These are phyloP conservation scores for Rhizophagus clarus DNA, from an alignment of 192 early-diverging fungal species.

Conservation along the genomic window DNA sequence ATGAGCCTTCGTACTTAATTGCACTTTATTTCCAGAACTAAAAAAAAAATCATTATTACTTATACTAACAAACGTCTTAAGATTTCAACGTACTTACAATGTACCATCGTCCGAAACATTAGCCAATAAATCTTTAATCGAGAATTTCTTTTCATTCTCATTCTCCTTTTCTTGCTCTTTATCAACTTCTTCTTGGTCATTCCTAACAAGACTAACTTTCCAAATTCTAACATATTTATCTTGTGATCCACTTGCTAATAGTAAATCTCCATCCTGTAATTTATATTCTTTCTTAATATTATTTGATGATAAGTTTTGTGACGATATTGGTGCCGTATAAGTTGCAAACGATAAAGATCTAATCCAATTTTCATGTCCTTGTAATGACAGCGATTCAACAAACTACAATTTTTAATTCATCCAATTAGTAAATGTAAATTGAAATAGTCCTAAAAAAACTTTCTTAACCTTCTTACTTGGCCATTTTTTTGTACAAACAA, in stretches of 20 bases:
- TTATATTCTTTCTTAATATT: constrained; percentile 45
- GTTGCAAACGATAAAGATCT: constrained; percentile 74
- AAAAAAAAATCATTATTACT: neutral
- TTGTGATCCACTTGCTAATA: constrained; percentile 88
- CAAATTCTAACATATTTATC: constrained; percentile 94
- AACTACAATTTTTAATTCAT: constrained; percentile 50
- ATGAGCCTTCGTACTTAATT: constrained; percentile 87
- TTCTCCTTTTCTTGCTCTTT: neutral
- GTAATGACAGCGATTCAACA: constrained; percentile 60
- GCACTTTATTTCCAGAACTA: constrained; percentile 55
- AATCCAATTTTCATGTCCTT: constrained; percentile 95
- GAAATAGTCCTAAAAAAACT: neutral
- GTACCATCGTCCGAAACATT: neutral
- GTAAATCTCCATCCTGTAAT: constrained; percentile 72
- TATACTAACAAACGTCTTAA: neutral
- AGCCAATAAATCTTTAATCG: neutral
- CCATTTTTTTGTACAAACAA: constrained; percentile 62
- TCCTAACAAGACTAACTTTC: constrained; percentile 61
- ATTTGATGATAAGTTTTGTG: constrained; percentile 8
- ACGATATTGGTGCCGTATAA: constrained; percentile 45
- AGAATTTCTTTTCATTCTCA: neutral
- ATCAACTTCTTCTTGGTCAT: neutral
- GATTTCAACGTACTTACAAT: neutral
- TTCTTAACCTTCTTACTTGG: constrained; percentile 29
- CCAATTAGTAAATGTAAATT: neutral